These are phyloP conservation scores for Aspergillus terreus DNA, from an alignment of 2,329 filamentous ascomycete genomes.

Conservation along the genomic window DNA sequence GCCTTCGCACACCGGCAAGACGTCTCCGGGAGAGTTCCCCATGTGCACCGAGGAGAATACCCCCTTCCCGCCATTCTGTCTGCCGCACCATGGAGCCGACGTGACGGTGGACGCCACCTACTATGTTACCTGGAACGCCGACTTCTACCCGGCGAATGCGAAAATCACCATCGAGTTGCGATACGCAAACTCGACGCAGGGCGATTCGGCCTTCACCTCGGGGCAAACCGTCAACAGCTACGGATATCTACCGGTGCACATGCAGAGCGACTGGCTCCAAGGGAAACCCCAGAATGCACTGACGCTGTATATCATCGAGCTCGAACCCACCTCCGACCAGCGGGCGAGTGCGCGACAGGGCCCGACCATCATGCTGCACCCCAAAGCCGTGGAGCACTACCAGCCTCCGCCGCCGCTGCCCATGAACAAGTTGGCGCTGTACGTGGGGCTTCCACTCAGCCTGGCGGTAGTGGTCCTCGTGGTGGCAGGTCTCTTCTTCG, in stretches of 20 bases:
- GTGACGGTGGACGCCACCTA: constrained; percentile 37
- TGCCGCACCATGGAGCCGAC: constrained; percentile 29
- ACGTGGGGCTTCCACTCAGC: constrained; percentile 40
- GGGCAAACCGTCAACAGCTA: constrained; percentile 32
- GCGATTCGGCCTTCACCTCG: constrained; percentile 36
- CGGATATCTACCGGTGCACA: constrained; percentile 37
- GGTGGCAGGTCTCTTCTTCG: constrained; percentile 35
- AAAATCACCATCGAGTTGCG: constrained; percentile 30
- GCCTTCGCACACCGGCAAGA: constrained; percentile 1
- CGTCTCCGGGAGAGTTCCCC: constrained; percentile 25
- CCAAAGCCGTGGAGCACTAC: constrained; percentile 33
- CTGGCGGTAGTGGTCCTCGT: constrained; percentile 36
- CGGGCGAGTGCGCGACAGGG: constrained; percentile 28
- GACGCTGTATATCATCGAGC: constrained; percentile 34
- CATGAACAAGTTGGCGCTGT: constrained; percentile 33
- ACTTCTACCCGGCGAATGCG: constrained; percentile 28
- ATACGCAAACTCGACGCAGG: constrained; percentile 31
- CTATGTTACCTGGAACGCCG: constrained; percentile 38
- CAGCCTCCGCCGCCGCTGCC: constrained; percentile 26
- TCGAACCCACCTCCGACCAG: constrained; percentile 22
- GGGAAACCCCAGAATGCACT: constrained; percentile 34
- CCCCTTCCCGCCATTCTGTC: constrained; percentile 30
- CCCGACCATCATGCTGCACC: constrained; percentile 33
- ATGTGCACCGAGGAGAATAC: constrained; percentile 25
- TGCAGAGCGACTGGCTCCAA: constrained; percentile 40